These are phyloP conservation scores for Pseudocercospora cruenta DNA, from an alignment of 2,329 filamentous ascomycete genomes.

Conservation along the genomic window DNA sequence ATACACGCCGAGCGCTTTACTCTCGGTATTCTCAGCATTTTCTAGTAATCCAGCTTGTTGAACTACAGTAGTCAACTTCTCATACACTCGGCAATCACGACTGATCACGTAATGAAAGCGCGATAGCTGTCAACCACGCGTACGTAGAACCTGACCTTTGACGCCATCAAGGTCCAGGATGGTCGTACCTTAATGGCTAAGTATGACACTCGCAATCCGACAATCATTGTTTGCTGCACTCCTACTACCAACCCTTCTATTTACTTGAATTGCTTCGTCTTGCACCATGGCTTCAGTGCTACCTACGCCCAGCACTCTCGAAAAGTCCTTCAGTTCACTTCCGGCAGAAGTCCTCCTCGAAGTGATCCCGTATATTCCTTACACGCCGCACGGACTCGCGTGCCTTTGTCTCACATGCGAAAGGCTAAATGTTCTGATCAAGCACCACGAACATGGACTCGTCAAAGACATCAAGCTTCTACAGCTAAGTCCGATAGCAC, in stretches of 20 bases:
- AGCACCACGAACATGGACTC: slow-evolving; percentile 35
- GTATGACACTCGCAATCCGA: background rate
- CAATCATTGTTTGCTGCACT: background rate
- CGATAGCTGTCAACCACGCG: background rate
- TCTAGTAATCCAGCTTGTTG: no score
- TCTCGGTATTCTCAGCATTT: no score
- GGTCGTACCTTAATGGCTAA: slow-evolving; percentile 5
- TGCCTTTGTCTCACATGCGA: slow-evolving; percentile 34
- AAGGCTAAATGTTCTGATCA: slow-evolving; percentile 34
- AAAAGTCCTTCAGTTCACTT: slow-evolving; percentile 19
- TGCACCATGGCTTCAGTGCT: background rate
- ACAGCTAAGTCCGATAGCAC: slow-evolving; percentile 15
- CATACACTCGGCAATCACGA: background rate
- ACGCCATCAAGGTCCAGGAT: slow-evolving; percentile 10
- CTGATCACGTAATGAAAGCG: background rate
- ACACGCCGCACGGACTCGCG: slow-evolving; percentile 29
- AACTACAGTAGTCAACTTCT: background rate
- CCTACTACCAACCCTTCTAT: background rate
- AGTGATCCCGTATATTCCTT: slow-evolving; percentile 37
- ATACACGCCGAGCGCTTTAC: no score
- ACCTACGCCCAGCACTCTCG: background rate
- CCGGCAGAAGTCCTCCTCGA: slow-evolving; percentile 39
- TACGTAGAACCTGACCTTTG: background rate
- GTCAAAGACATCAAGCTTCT: slow-evolving; percentile 30
- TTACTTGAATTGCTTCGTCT: background rate